Evolutionary conservation across 2,329 filamentous ascomycete genomes (phyloP).

Genomic region (Decorospora gaudefroyi): DNA sequence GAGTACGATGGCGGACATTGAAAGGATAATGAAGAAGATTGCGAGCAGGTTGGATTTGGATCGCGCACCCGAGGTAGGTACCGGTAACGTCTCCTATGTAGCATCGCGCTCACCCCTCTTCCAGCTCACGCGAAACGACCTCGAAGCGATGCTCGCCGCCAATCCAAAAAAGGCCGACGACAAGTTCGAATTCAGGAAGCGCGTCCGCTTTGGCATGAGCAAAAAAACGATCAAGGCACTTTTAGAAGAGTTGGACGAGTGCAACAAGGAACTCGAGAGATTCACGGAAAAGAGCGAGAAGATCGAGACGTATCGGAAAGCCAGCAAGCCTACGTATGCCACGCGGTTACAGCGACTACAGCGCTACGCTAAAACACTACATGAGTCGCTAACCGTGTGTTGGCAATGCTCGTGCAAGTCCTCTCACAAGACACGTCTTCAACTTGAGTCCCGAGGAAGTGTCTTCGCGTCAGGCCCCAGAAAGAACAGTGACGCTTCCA

Average conservation of each 20-base stretch:
- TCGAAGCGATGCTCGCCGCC: conserved; percentile 43
- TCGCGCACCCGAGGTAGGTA: conserved; percentile 37
- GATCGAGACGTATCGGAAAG: conserved; percentile 43
- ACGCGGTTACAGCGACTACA: conserved; percentile 42
- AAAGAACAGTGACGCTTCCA: conserved; percentile 14
- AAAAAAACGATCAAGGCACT: conserved; percentile 46
- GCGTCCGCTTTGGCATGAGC: conserved; percentile 44
- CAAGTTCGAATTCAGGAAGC: conserved; percentile 45
- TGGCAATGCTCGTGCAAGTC: conserved; percentile 45
- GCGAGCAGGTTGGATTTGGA: conserved; percentile 46
- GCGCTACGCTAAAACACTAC: conserved; percentile 40
- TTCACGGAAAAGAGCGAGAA: conserved; percentile 47
- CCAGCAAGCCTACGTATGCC: conserved; percentile 43
- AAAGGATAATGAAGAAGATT: conserved; percentile 43
- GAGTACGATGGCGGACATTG: conserved; percentile 44
- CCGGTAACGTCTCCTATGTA: conserved; percentile 7
- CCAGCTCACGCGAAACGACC: conserved; percentile 42
- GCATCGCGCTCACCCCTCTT: conserved; percentile 21
- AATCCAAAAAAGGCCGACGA: conserved; percentile 40
- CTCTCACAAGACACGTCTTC: conserved; percentile 41
- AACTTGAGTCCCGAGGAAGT: conserved; percentile 37
- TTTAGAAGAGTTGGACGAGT: conserved; percentile 45
- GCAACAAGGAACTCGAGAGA: conserved; percentile 47
- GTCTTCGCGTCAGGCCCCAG: conserved; percentile 30
- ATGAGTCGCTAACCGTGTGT: conserved; percentile 34